These are phyloP conservation scores for Truncatella angustata DNA, from an alignment of 2,329 filamentous ascomycete genomes.

Conservation along the genomic window DNA sequence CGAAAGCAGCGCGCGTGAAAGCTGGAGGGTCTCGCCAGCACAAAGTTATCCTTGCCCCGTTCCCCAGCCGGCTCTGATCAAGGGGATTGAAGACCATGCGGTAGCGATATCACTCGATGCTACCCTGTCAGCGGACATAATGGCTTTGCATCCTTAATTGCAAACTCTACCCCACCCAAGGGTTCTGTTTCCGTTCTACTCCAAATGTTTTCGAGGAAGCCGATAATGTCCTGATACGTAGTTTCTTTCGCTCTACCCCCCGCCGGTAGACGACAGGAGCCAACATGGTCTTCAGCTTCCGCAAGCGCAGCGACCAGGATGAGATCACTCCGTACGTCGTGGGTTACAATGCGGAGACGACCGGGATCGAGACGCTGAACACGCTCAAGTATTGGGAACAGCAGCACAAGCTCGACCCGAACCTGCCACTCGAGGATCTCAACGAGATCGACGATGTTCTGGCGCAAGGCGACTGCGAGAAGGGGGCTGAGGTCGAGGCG, in stretches of 20 bases:
- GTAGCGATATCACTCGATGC: not conserved
- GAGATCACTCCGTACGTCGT: slow-evolving; percentile 16
- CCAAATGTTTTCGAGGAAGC: not conserved
- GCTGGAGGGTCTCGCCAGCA: not conserved
- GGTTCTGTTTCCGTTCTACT: not conserved
- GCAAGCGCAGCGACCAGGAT: slow-evolving; percentile 18
- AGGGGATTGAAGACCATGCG: not conserved
- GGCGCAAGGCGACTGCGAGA: slow-evolving; percentile 40
- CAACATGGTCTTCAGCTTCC: slow-evolving; percentile 23
- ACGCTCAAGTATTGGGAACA: slow-evolving; percentile 41
- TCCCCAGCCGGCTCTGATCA: not conserved
- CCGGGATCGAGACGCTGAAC: slow-evolving; percentile 18
- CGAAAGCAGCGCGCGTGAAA: not conserved
- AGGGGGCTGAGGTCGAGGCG: slow-evolving; percentile 43
- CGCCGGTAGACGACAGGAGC: not conserved
- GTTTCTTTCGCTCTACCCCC: not conserved
- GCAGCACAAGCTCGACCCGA: slow-evolving; percentile 56
- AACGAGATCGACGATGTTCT: slow-evolving; percentile 50
- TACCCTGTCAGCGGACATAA: not conserved
- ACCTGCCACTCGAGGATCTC: slow-evolving; percentile 50
- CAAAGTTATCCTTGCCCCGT: not conserved
- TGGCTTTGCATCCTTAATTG: not conserved
- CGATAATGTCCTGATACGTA: not conserved
- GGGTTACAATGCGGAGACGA: slow-evolving; percentile 17
- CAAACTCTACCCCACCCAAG: not conserved